Evolutionary conservation across 805 yeast species (phyloP).

Genomic region (Starmerella etchellsii): DNA sequence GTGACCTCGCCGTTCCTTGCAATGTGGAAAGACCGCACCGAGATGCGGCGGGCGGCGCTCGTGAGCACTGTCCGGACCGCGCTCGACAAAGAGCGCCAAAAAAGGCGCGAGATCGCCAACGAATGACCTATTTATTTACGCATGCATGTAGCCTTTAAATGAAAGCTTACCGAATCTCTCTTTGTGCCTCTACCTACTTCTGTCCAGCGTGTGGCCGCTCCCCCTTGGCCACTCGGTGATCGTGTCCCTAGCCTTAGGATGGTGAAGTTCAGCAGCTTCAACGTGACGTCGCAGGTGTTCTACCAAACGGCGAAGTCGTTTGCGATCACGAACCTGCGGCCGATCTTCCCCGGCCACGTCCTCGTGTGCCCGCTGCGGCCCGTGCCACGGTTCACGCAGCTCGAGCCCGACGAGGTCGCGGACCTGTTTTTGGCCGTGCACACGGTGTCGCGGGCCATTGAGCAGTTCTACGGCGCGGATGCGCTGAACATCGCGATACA

Average conservation of each 20-base stretch:
- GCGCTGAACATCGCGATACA: constrained; percentile 83
- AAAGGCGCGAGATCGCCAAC: neutral
- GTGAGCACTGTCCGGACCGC: neutral
- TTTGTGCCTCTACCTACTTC: too few relatives aligned
- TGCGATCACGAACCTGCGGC: constrained; percentile 84
- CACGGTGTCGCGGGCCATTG: constrained; percentile 53
- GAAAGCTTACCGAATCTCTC: too few relatives aligned
- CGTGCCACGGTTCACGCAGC: constrained; percentile 53
- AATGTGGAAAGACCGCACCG: neutral
- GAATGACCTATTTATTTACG: too few relatives aligned
- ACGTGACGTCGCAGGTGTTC: constrained; percentile 28
- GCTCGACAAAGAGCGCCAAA: neutral
- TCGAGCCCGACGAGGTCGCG: constrained; percentile 48
- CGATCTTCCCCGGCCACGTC: constrained; percentile 89
- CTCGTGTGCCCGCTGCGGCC: constrained; percentile 70
- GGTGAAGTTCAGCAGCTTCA: constrained; percentile 25
- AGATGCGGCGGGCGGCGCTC: neutral
- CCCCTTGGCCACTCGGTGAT: too few relatives aligned
- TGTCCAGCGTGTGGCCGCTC: too few relatives aligned
- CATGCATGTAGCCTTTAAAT: too few relatives aligned
- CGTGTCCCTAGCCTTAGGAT: too few relatives aligned
- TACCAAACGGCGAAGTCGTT: constrained; percentile 52
- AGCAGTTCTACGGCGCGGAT: constrained; percentile 58
- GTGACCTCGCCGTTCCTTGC: neutral
- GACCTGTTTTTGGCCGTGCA: constrained; percentile 75